Percentiles rank a stretch among this genome's conserved stretches.
These are phyloP conservation scores for Hamamelis virginiana DNA, from an alignment of 164 flowering plant species.

Conservation along the genomic window DNA sequence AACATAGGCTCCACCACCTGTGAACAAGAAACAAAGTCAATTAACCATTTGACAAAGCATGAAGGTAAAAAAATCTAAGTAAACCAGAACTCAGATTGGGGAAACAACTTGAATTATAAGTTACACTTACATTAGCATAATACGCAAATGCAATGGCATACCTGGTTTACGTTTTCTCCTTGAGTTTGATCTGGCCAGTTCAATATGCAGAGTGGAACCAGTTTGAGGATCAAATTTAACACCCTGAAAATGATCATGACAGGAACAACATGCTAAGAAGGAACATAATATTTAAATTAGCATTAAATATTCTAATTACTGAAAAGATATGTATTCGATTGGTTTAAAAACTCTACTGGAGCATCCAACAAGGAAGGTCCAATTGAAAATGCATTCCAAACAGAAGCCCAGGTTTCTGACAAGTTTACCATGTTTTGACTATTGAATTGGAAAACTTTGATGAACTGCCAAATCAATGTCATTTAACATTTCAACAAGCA, in stretches of 20 bases:
- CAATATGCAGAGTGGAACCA: constrained; percentile 74
- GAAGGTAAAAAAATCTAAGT: background rate
- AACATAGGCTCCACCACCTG: constrained; percentile 74
- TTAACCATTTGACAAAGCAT: background rate
- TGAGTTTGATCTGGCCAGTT: constrained; percentile 87
- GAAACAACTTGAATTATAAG: background rate
- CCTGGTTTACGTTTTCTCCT: constrained; percentile 64
- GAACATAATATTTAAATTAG: background rate
- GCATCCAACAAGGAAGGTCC: no score
- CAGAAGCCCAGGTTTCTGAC: no score
- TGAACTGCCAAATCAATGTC: no score
- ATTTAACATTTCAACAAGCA: background rate
- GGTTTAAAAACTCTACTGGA: no score
- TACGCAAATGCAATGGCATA: constrained; percentile 12
- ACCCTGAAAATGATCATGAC: constrained; percentile 49
- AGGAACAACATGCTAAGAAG: background rate
- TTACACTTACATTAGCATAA: background rate
- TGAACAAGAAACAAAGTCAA: constrained; percentile 15
- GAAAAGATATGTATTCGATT: no score
- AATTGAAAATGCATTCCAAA: no score
- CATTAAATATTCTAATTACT: no score
- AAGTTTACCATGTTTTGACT: no score
- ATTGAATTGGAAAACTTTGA: no score
- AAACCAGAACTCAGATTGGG: background rate
- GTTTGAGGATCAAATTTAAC: constrained; percentile 74